Evolutionary conservation across 73 alveolate species (phyloP), one percentile per base, ranked within the genome.

Genomic region (Diophrys sp.): DNA sequence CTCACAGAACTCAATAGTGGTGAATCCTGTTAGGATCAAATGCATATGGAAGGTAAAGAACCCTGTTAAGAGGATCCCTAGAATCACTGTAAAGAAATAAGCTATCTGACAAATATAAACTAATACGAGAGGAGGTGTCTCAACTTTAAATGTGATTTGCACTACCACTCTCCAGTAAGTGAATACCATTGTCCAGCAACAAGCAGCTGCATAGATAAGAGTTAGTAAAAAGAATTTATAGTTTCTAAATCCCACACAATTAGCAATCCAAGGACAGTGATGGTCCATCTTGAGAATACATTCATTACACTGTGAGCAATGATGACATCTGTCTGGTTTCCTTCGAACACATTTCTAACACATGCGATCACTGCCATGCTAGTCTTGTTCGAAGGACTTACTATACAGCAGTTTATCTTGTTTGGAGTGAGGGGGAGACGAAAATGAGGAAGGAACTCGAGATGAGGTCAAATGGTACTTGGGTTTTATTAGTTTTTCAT

Each of bases 1-100:
- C 82, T 89, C 95, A 31, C 95, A 89, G 81, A 79, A 89, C 74
- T 89, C 95, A 23, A 89, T 69, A 29, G 95, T 89, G 30, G 95
- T 84, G 79, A 71, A 79, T 31, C 75, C 73, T 0, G 72, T 56
- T 2, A 23, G 14, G 33, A 87, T 62, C 71, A 87, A 71, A 69
- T 81, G 73, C 23, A 87, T 29, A 82, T 87, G 94, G 76, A 87
- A 87, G 14, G 67, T 1, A 29, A 81, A 55, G 84, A 87, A 87
- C 1, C 84, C 86, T 14, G 84, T 70, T 34, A 87, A 26, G 23
- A 73, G 72, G 26, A 81, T 56, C 0, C 69, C 77, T 2, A 87
- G 79, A 29, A 72, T 18, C 8, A 80, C 31, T 23, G 77, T 57
- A 14, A 87, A 62, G 54, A 78, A 26, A 57, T 33, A 81, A 54